Conservation (phyloP, 108 stramenopile genomes). For the Stephanodiscus triporus region DNA sequence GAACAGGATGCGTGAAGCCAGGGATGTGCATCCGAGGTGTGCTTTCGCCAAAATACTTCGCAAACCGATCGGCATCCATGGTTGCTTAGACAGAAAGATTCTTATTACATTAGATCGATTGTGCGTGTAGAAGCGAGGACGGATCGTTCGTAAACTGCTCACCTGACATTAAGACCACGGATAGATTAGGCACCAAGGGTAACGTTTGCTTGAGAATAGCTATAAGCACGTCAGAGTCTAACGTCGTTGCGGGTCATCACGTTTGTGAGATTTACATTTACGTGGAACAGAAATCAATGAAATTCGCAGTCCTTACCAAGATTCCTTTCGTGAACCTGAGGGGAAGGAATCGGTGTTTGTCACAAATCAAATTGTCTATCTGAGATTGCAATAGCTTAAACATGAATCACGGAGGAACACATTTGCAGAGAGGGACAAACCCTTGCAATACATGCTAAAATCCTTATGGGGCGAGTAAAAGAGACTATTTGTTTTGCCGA, state of each 20-base stretch:
- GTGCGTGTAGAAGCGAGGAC: conserved; percentile 59
- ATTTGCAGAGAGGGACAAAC: no score
- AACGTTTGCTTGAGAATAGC: conserved; percentile 53
- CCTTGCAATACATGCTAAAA: no score
- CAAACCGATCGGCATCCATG: conserved; percentile 91
- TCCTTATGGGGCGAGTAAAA: no score
- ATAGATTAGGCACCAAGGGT: conserved; percentile 28
- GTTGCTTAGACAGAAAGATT: no score
- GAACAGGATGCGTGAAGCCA: conserved; percentile 93
- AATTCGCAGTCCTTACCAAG: conserved; percentile 47
- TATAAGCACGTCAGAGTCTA: conserved; percentile 81
- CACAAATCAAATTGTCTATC: not conserved
- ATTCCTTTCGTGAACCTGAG: conserved; percentile 85
- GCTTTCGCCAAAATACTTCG: conserved; percentile 67
- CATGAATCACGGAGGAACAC: no score
- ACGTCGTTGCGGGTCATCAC: not conserved
- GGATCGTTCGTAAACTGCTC: conserved; percentile 56
- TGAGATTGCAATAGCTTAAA: no score
- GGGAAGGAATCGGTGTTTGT: no score
- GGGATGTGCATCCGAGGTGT: conserved; percentile 92
- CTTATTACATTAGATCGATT: conserved; percentile 91
- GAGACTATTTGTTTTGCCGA: no score
- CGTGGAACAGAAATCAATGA: not conserved
- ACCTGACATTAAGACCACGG: conserved; percentile 50
- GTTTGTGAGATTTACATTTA: not conserved